Conservation (phyloP, 2,329 filamentous ascomycete genomes). For the Sporothrix euskadiensis region DNA sequence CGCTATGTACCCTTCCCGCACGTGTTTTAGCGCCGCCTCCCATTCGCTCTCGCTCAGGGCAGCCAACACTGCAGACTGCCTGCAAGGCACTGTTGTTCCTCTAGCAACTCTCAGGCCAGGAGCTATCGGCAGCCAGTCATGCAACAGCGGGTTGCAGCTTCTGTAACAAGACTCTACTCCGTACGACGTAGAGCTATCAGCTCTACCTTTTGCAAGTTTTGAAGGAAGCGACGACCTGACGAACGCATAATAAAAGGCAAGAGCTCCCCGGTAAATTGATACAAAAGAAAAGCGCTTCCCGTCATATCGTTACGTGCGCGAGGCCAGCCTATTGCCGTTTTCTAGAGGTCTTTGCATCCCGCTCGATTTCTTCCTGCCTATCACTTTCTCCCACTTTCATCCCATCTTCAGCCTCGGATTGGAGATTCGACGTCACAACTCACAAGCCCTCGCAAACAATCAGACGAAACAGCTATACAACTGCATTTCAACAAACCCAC, state of each 20-base stretch:
- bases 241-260: background rate
- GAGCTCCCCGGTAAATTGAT: background rate
- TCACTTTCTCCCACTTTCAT: background rate
- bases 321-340: background rate
- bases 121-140: slow-evolving; percentile 18
- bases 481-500: background rate
- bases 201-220: background rate
- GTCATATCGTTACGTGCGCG: background rate
- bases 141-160: slow-evolving; percentile 13
- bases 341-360: background rate
- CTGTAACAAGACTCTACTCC: slow-evolving; percentile 7
- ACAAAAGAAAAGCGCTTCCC: background rate
- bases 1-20: background rate
- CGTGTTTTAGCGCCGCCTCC: slow-evolving; percentile 16
- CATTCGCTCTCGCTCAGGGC: slow-evolving; percentile 19
- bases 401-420: background rate
- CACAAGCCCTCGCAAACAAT: background rate
- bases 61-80: background rate
- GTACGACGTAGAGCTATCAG: slow-evolving; percentile 21
- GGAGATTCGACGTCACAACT: background rate
- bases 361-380: background rate
- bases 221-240: background rate
- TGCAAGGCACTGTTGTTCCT: slow-evolving; percentile 22
- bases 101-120: slow-evolving; percentile 23
- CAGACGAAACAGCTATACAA: background rate